A percentile compares a stretch with the other conserved stretches of the same genome.
Evolutionary conservation across 2,329 filamentous ascomycete genomes (phyloP).

Genomic region (Cytospora paraplurivora): DNA sequence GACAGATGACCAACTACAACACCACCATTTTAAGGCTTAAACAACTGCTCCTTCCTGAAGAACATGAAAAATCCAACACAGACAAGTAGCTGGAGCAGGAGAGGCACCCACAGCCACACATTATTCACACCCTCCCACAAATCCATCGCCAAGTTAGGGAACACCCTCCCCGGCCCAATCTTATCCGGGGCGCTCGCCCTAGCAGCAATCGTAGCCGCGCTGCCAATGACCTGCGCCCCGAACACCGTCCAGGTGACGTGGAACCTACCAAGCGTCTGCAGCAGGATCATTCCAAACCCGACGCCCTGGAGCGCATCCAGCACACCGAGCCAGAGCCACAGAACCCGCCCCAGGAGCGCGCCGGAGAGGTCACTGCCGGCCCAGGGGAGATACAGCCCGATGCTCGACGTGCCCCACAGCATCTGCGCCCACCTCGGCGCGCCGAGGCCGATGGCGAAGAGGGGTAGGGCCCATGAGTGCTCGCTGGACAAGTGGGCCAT

Average conservation of each 20-base stretch:
- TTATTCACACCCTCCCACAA: constrained; percentile 48
- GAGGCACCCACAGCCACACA: constrained; percentile 62
- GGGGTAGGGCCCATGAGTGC: constrained; percentile 67
- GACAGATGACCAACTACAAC: neutral
- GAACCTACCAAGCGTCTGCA: constrained; percentile 65
- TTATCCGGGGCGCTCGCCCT: constrained; percentile 62
- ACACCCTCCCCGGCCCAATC: constrained; percentile 62
- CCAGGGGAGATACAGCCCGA: constrained; percentile 66
- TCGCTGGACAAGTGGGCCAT: constrained; percentile 59
- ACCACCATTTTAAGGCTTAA: constrained; percentile 46
- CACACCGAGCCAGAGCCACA: constrained; percentile 70
- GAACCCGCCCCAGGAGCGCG: constrained; percentile 56
- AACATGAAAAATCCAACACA: constrained; percentile 59
- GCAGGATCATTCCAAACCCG: constrained; percentile 67
- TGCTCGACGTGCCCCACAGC: constrained; percentile 63
- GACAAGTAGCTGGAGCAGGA: constrained; percentile 59
- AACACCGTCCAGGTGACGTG: constrained; percentile 66
- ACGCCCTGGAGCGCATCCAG: constrained; percentile 67
- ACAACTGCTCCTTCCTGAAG: constrained; percentile 60
- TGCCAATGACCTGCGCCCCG: constrained; percentile 63
- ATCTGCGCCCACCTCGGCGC: constrained; percentile 70
- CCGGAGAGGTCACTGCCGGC: constrained; percentile 54
- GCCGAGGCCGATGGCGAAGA: constrained; percentile 67
- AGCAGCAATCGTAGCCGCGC: constrained; percentile 60
- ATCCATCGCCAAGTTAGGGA: constrained; percentile 60